phyloP scores from a whole-genome alignment of 345 rosid genomes.

The Populus pruinosa region DNA sequence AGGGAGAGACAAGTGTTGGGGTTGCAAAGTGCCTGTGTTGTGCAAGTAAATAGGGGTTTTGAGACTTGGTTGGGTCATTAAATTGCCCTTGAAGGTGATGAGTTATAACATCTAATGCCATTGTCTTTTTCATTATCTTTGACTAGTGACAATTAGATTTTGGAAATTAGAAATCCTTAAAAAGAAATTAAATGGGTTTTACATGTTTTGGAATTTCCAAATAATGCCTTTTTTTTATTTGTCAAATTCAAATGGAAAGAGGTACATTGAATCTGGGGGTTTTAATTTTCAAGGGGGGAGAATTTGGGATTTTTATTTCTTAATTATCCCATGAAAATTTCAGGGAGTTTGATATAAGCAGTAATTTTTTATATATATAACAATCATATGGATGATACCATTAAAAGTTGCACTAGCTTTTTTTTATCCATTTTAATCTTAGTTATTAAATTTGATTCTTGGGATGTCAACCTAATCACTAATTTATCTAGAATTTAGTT shows the following conservation, averaged over 20 bases:
- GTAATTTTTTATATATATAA: too few relatives aligned
- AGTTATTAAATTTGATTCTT: too few relatives aligned
- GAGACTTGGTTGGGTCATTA: background rate
- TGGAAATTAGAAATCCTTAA: background rate
- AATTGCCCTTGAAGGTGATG: background rate
- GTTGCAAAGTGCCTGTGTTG: background rate
- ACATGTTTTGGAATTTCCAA: background rate
- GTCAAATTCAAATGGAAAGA: background rate
- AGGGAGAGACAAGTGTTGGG: background rate
- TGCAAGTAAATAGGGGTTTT: background rate
- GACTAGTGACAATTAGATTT: background rate
- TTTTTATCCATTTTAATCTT: too few relatives aligned
- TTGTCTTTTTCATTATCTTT: background rate
- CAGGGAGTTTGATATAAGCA: too few relatives aligned
- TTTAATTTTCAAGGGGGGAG: too few relatives aligned
- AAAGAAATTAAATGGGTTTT: too few relatives aligned
- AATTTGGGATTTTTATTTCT: background rate
- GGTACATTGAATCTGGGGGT: background rate
- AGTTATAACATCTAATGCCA: constrained; percentile 1
- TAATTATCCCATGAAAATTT: too few relatives aligned
- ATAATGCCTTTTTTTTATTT: background rate
- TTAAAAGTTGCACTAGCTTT: too few relatives aligned
- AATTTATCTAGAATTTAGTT: too few relatives aligned
- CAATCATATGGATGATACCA: too few relatives aligned
- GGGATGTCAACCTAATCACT: too few relatives aligned